Conservation (phyloP, 305 asterid genomes). For the Rubia peregrina region DNA sequence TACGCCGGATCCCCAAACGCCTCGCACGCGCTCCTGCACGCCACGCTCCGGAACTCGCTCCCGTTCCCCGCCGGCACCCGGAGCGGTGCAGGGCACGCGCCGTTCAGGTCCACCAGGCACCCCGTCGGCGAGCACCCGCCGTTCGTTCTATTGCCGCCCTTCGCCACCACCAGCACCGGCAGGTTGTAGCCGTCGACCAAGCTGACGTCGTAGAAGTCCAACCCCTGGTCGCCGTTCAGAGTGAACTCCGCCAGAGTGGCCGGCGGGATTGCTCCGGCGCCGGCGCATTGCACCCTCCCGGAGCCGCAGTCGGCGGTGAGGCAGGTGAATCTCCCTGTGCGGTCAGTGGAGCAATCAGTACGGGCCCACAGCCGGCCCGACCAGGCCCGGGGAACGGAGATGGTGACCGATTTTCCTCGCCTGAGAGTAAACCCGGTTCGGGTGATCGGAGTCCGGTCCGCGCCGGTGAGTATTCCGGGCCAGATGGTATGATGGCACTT, state of each 20-base stretch:
- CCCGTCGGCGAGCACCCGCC: constrained; percentile 85
- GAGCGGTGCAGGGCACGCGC: constrained; percentile 69
- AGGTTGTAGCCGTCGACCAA: constrained; percentile 90
- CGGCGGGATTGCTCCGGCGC: constrained; percentile 83
- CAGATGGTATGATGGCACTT: constrained; percentile 79
- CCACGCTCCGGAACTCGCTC: constrained; percentile 42
- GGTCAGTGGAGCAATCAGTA: constrained; percentile 55
- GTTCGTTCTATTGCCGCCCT: constrained; percentile 47
- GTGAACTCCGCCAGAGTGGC: constrained; percentile 94
- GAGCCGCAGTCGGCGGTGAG: constrained; percentile 86
- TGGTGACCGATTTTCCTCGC: constrained; percentile 57
- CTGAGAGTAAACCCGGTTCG: constrained; percentile 75
- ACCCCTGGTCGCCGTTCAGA: constrained; percentile 72
- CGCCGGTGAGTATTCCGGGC: constrained; percentile 93
- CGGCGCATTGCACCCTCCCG: constrained; percentile 60
- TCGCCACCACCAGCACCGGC: constrained; percentile 71
- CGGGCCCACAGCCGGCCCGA: constrained; percentile 95
- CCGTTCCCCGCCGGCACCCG: constrained; percentile 55
- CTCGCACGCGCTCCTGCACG: constrained; percentile 97
- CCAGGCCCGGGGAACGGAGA: constrained; percentile 68
- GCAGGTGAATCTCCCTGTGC: constrained; percentile 52
- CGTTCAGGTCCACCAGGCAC: constrained; percentile 75
- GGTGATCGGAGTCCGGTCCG: constrained; percentile 45
- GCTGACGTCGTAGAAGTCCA: constrained; percentile 94
- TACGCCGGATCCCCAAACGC: constrained; percentile 78